These are phyloP conservation scores for Populus hybrid DNA, from an alignment of 441 rosid genomes.

Conservation along the genomic window DNA sequence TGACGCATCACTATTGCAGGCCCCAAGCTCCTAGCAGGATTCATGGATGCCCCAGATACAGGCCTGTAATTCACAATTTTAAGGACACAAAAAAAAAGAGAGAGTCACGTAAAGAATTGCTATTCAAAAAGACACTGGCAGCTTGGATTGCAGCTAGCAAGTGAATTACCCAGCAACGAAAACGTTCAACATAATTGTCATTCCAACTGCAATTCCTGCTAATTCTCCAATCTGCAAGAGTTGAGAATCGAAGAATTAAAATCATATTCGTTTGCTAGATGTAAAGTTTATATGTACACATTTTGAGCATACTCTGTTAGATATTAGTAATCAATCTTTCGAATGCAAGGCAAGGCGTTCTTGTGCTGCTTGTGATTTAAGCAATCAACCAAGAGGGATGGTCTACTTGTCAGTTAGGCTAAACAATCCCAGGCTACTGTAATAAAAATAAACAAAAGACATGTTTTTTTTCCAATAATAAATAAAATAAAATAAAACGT, in stretches of 20 bases:
- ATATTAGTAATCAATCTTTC: neutral
- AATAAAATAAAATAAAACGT: neutral
- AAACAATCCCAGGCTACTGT: too few species aligned
- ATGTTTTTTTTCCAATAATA: slow-evolving; percentile 11
- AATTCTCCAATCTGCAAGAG: slow-evolving; percentile 46
- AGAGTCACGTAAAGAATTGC: neutral
- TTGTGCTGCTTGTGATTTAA: neutral
- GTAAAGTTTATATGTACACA: neutral
- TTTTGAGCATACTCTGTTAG: neutral
- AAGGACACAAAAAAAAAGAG: neutral
- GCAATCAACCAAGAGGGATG: neutral
- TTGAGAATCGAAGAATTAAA: neutral
- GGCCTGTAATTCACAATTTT: slow-evolving; percentile 37
- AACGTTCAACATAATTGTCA: slow-evolving; percentile 71
- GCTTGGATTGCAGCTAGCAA: neutral
- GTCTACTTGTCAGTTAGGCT: too few species aligned
- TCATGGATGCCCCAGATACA: slow-evolving; percentile 81
- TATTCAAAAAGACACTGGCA: neutral
- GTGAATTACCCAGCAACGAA: slow-evolving; percentile 63
- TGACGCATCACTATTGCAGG: slow-evolving; percentile 58
- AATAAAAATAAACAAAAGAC: slow-evolving; percentile 4
- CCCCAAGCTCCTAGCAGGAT: slow-evolving; percentile 72
- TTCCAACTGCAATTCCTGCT: slow-evolving; percentile 70
- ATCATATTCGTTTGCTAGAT: neutral
- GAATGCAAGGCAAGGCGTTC: neutral